Evolutionary conservation across 2,329 filamentous ascomycete genomes (phyloP).

Genomic region (Ophiostoma pallidulum): DNA sequence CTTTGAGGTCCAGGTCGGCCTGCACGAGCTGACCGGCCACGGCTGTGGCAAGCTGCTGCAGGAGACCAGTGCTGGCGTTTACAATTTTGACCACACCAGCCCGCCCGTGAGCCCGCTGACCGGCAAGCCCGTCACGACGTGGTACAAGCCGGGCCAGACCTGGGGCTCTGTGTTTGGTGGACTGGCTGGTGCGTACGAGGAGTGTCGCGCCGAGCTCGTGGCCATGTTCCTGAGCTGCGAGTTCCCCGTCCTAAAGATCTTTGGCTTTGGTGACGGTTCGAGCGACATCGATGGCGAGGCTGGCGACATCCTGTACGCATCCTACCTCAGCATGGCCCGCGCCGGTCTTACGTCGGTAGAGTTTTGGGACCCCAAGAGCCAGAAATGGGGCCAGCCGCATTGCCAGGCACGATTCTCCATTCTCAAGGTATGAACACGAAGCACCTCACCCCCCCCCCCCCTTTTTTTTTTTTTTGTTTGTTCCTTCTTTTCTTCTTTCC

Average conservation of each 20-base stretch:
- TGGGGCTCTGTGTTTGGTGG: constrained; percentile 90
- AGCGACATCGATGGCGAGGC: constrained; percentile 65
- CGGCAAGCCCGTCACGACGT: constrained; percentile 66
- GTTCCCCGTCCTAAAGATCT: constrained; percentile 80
- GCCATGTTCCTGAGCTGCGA: constrained; percentile 88
- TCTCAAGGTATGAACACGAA: constrained; percentile 44
- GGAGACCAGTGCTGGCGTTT: constrained; percentile 71
- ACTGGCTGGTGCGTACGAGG: constrained; percentile 81
- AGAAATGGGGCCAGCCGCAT: constrained; percentile 89
- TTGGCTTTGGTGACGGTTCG: constrained; percentile 75
- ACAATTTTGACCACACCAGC: constrained; percentile 79
- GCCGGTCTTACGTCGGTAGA: constrained; percentile 84
- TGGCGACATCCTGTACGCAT: constrained; percentile 77
- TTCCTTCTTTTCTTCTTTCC: neutral
- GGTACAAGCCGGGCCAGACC: constrained; percentile 92
- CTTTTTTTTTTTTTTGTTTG: neutral
- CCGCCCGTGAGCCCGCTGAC: constrained; percentile 75
- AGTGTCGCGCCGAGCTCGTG: constrained; percentile 88
- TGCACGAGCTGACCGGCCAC: constrained; percentile 80
- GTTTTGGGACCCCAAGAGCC: constrained; percentile 85
- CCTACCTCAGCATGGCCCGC: constrained; percentile 88
- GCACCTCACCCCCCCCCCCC: neutral
- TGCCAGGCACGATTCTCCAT: constrained; percentile 90
- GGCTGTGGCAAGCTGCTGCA: constrained; percentile 91
- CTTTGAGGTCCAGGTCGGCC: constrained; percentile 91